These are phyloP conservation scores for Aquanectria penicillioides DNA, from an alignment of 2,329 filamentous ascomycete genomes.

Conservation along the genomic window DNA sequence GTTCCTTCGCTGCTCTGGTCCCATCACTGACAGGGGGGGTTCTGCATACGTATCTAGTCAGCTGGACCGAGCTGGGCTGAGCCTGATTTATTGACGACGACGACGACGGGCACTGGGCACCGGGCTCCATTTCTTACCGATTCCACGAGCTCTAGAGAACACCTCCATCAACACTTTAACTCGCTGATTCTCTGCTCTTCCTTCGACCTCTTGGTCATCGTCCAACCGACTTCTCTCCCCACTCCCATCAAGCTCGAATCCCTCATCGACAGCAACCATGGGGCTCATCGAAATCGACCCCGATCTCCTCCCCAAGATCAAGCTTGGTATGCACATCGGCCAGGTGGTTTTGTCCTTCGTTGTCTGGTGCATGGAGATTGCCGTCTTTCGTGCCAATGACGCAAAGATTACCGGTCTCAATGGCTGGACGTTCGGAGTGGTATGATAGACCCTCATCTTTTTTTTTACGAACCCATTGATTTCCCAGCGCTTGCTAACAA, in stretches of 20 bases:
- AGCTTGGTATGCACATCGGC: conserved; percentile 65
- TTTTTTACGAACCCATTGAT: too few relatives aligned
- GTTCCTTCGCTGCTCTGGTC: background rate
- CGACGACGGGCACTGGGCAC: background rate
- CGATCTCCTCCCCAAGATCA: conserved; percentile 63
- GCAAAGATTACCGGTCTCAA: conserved; percentile 65
- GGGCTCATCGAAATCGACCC: conserved; percentile 63
- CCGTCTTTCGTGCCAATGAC: conserved; percentile 62
- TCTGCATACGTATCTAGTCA: too few relatives aligned
- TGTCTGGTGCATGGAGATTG: conserved; percentile 68
- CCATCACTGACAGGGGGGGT: background rate
- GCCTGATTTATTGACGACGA: conserved; percentile 15
- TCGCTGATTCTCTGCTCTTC: background rate
- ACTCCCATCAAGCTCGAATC: background rate
- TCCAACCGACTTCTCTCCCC: background rate
- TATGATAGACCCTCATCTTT: conserved; percentile 49
- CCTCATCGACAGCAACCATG: conserved; percentile 48
- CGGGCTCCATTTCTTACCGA: background rate
- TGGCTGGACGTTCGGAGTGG: conserved; percentile 72
- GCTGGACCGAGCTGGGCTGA: conserved; percentile 4
- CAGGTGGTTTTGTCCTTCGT: conserved; percentile 66
- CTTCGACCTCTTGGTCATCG: background rate
- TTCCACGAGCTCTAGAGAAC: conserved; percentile 8
- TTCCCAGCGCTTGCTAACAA: too few relatives aligned
- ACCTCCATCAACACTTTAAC: background rate